A percentile compares a stretch with the other conserved stretches of the same genome.
These are phyloP conservation scores for Fusarium sp. DNA, from an alignment of 2,329 filamentous ascomycete genomes.

Conservation along the genomic window DNA sequence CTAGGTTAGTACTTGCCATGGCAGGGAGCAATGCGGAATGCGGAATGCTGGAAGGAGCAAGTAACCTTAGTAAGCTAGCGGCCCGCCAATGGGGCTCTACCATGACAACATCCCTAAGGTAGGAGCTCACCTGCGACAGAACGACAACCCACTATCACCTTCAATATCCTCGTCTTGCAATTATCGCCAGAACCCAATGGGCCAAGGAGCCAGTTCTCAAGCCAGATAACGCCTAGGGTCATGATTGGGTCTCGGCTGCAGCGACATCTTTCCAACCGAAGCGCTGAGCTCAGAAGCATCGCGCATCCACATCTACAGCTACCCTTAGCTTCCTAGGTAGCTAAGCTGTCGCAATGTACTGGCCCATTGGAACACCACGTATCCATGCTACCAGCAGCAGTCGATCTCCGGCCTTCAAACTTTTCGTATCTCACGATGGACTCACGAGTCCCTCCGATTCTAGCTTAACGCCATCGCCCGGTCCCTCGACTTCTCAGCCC, in stretches of 20 bases:
- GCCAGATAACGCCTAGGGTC: constrained; percentile 36
- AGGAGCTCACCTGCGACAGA: constrained; percentile 36
- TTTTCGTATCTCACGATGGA: constrained; percentile 72
- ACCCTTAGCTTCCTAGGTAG: constrained; percentile 45
- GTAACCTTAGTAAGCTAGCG: constrained; percentile 28
- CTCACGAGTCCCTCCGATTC: constrained; percentile 54
- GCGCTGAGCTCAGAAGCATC: constrained; percentile 34
- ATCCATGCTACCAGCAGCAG: constrained; percentile 83
- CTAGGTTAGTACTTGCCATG: not conserved
- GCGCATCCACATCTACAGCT: constrained; percentile 32
- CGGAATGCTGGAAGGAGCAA: constrained; percentile 13
- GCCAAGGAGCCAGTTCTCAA: constrained; percentile 28
- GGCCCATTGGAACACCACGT: constrained; percentile 86
- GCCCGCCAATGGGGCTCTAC: constrained; percentile 29
- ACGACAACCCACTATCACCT: constrained; percentile 27
- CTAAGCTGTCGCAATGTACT: constrained; percentile 77
- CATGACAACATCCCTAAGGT: constrained; percentile 32
- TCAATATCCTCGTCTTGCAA: constrained; percentile 27
- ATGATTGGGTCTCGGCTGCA: constrained; percentile 45
- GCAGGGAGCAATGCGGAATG: not conserved
- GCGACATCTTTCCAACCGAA: constrained; percentile 25
- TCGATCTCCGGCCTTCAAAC: constrained; percentile 62
- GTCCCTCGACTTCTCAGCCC: constrained; percentile 37
- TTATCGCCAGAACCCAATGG: constrained; percentile 41
- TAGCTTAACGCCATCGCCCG: constrained; percentile 38